Conservation (phyloP, 176 grass and related monocot species). For the Oryza brachyantha region DNA sequence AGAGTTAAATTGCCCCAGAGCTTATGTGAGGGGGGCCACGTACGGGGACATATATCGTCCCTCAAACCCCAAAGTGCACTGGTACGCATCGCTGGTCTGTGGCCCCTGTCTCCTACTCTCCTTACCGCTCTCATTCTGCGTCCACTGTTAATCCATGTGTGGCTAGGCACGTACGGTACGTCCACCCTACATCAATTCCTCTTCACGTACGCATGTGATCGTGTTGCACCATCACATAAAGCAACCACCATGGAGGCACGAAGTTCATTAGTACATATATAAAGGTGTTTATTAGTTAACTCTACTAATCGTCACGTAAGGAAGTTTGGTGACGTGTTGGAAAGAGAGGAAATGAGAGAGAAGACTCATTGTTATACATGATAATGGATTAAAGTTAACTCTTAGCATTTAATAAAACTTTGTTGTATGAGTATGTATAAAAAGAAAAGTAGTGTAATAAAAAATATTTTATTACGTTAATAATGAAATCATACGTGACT, state of each 20-base stretch:
- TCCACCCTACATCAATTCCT: not conserved
- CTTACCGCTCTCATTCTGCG: not conserved
- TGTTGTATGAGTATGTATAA: too few relatives aligned
- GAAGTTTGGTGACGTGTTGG: too few relatives aligned
- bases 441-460: too few relatives aligned
- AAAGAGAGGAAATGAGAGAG: too few relatives aligned
- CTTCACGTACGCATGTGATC: not conserved
- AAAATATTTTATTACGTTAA: too few relatives aligned
- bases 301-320: too few relatives aligned
- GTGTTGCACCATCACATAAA: not conserved
- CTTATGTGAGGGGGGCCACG: not conserved
- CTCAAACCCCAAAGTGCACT: not conserved
- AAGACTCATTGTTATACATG: too few relatives aligned
- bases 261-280: too few relatives aligned
- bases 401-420: too few relatives aligned
- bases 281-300: too few relatives aligned
- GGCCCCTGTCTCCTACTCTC: conserved; percentile 20
- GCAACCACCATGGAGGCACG: not conserved
- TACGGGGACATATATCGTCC: not conserved
- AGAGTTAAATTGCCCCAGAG: not conserved
- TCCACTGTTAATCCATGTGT: conserved; percentile 46
- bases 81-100: not conserved
- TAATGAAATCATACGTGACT: too few relatives aligned
- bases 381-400: too few relatives aligned
- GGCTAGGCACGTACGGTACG: not conserved